Evolutionary conservation across 768 basidiomycete species (phyloP), one percentile per base, ranked within the genome.

Genomic region (Polyporus arcularius): DNA sequence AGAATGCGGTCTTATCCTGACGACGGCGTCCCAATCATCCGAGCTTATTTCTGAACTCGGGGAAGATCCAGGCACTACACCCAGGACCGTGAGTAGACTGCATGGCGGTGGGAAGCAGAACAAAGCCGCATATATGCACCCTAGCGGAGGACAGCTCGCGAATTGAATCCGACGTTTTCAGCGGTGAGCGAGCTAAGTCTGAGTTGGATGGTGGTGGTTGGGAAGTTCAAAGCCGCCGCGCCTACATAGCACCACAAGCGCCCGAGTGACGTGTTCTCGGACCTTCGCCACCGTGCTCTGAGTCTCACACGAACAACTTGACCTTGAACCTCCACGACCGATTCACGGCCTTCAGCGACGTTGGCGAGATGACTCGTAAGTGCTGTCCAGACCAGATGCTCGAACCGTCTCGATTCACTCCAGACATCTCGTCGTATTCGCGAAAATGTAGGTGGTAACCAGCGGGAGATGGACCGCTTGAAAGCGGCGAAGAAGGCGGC

Each of bases 401-500:
- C 30, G 64, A 49, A 15, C 50, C 56, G 57, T 38, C 63, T 61
- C 64, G 64, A 65, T 65, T 65, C 64, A 65, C 56, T 65, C 21
- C 45, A 59, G 58, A 42, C 18, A 42, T 31, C 12, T 32, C 32
- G 28, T n/a, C 30, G 32, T 30, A 28, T 52, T 28, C 39, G 31
- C 56, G 58, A 53, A 21, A 5, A 28, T 67, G 39, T 67, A 92
- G 91, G 91, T 68, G 91, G 91, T 67, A 91, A 93, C 71, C 90
- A 92, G 73, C 84, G 91, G 54, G 91, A 93, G 7, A 80, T 76
- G 73, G 91, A 88, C 73, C 89, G 91, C 65, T 74, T 76, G 21
- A 87, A 85, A 71, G 85, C 88, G 14, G 85, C 85, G 77, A 93
- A 93, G 78, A 92, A 90, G 75, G 73, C 77, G 14, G 81, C 81